These are phyloP conservation scores for Solanum paucissectum DNA, from an alignment of 257 asterid genomes.

Conservation along the genomic window DNA sequence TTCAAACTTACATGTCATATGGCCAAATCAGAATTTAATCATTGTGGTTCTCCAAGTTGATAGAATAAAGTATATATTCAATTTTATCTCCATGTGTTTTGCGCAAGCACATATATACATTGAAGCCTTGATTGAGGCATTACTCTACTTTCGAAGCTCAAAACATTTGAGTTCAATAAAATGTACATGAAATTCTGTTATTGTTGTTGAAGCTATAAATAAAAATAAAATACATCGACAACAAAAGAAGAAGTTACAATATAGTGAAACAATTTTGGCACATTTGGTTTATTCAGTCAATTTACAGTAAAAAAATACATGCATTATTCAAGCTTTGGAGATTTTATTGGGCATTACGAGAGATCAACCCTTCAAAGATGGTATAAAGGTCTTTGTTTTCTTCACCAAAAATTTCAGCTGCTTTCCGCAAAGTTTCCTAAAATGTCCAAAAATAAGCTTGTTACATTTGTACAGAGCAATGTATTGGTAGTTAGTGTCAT, in stretches of 20 bases:
- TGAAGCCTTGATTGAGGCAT: background rate
- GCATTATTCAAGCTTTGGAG: background rate
- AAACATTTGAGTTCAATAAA: background rate
- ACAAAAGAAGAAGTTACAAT: background rate
- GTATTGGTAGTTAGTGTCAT: background rate
- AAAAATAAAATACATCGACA: background rate
- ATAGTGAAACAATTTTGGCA: background rate
- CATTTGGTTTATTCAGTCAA: background rate
- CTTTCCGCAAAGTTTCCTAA: constrained; percentile 77
- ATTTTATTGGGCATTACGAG: constrained; percentile 54
- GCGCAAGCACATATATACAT: background rate
- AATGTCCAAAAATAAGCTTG: background rate
- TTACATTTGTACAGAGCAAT: background rate
- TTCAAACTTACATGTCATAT: background rate
- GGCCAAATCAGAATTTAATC: background rate
- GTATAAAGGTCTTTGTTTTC: constrained; percentile 82
- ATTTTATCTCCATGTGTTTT: background rate
- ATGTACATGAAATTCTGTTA: background rate
- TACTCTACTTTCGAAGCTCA: background rate
- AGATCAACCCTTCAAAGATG: constrained; percentile 73
- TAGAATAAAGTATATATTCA: background rate
- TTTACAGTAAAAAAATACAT: constrained; percentile 16
- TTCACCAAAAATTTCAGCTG: constrained; percentile 76
- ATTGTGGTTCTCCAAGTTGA: background rate
- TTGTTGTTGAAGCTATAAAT: background rate